These are phyloP conservation scores for Fusarium longipes DNA, from an alignment of 2,329 filamentous ascomycete species.

Conservation along the genomic window DNA sequence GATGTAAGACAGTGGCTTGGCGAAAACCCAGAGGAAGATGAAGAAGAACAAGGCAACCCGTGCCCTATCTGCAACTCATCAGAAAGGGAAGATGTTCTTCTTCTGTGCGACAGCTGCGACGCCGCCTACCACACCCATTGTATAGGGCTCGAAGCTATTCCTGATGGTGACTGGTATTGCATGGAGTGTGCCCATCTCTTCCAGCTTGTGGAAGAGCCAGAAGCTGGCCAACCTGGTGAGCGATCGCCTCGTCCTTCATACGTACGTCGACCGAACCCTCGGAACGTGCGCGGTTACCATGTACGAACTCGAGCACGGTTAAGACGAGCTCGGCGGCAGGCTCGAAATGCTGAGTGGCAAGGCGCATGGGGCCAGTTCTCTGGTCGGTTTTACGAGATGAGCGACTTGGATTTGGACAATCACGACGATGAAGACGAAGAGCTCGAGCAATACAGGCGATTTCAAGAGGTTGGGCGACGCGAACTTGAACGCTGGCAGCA, in stretches of 20 bases:
- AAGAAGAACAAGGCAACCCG: slow-evolving; percentile 75
- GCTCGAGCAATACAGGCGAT: slow-evolving; percentile 64
- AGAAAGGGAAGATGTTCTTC: slow-evolving; percentile 84
- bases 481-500: slow-evolving; percentile 83
- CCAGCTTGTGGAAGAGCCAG: slow-evolving; percentile 49
- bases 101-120: slow-evolving; percentile 93
- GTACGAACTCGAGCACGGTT: slow-evolving; percentile 68
- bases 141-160: slow-evolving; percentile 81
- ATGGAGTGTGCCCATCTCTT: slow-evolving; percentile 76
- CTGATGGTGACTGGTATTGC: slow-evolving; percentile 88
- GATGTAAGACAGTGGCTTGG: slow-evolving; percentile 80
- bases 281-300: slow-evolving; percentile 51
- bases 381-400: slow-evolving; percentile 69
- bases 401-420: slow-evolving; percentile 56
- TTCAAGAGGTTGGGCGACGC: slow-evolving; percentile 66
- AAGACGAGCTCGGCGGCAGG: slow-evolving; percentile 66
- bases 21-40: slow-evolving; percentile 76
- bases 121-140: slow-evolving; percentile 92
- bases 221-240: slow-evolving; percentile 50
- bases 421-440: slow-evolving; percentile 76
- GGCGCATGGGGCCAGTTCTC: slow-evolving; percentile 80
- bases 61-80: slow-evolving; percentile 86
- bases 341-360: slow-evolving; percentile 87
- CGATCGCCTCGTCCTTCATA: slow-evolving; percentile 48
- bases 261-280: slow-evolving; percentile 48